These are phyloP conservation scores for Choiromyces venosus DNA, from an alignment of 495 filamentous ascomycete species.

Conservation along the genomic window DNA sequence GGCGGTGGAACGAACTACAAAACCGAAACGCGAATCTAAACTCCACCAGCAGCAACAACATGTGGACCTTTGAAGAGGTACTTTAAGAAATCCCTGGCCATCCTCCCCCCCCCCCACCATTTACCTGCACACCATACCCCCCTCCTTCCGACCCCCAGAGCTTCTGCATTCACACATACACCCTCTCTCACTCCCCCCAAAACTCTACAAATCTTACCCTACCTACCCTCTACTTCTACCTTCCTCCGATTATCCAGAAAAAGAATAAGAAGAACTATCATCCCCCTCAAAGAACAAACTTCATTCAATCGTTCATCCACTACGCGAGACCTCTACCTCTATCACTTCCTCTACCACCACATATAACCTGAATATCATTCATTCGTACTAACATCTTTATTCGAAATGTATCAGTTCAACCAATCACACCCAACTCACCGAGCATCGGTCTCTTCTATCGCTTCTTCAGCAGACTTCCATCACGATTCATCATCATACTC, in stretches of 20 bases:
- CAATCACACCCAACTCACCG: conserved; percentile 17
- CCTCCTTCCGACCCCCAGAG: not conserved
- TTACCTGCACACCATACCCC: not conserved
- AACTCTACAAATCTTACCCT: not conserved
- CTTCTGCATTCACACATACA: not conserved
- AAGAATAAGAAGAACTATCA: not conserved
- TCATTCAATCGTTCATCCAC: not conserved
- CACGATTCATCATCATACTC: conserved; percentile 18
- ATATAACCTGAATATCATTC: not conserved
- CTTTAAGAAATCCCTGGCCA: not conserved
- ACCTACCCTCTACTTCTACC: not conserved
- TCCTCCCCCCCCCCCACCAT: not conserved
- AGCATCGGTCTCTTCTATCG: conserved; percentile 15
- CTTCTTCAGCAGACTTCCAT: conserved; percentile 20
- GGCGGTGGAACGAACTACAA: conserved; percentile 35
- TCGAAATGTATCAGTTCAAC: conserved; percentile 31
- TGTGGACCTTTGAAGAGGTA: conserved; percentile 33
- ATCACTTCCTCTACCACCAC: not conserved
- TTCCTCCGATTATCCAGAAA: not conserved
- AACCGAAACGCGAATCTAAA: conserved; percentile 13
- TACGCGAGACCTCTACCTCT: not conserved
- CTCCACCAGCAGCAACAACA: conserved; percentile 8
- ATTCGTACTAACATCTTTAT: conserved; percentile 8
- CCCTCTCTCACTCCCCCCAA: not conserved
- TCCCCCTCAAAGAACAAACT: not conserved